Base-by-base conservation (phyloP, 202 grass and related monocot genomes). In the Bolboschoenoplectus hybrid region DNA sequence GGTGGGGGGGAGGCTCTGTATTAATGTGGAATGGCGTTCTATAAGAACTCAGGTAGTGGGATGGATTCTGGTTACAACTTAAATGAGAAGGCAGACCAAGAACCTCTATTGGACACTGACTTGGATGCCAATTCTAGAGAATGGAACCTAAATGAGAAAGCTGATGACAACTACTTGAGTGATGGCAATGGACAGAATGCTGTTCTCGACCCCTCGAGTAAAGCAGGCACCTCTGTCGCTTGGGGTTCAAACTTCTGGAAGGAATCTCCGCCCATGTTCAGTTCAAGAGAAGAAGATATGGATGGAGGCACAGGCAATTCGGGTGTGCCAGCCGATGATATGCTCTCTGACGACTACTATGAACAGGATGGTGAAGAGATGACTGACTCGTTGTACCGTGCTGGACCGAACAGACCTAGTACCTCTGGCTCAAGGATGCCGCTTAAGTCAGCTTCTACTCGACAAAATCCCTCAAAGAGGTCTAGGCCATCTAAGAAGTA, bases 281-380 rank as follows among this genome's bases (percentile, higher is more conserved):
- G 20, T 35, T 76, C 47, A 17, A 26, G 87, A 55, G 85, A 85
- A 89, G 90, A 91, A 46, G 92, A 93, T 40, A 36, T 53, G 47
- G 17, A 67, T 14, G 90, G 90, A 85, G 83, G 88, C 63, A 86
- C 84, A 90, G 90, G 74, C 64, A 83, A 94, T n/a, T 84, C 88
- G 11, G 93, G 92, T 38, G 89, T 92, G 62, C 90, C 91, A 34
- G 91, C 93, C 49, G 93, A 98, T 57, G 95, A 98, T 66, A 94
- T 98, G 96, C 93, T 96, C 17, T 96, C 96, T 0, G 96, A 98
- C 88, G 91, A 98, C 74, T 95, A 98, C 81, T 96, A 98, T 47
- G 93, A 98, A 81, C 96, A 96, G 88, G 96, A 98, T 13, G 92
- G 89, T 35, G 96, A 94, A 52, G 96, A 96, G 32, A 89, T 90